These are phyloP conservation scores for Aureobasidium mangrovei DNA, from an alignment of 2,329 filamentous ascomycete species.

Conservation along the genomic window DNA sequence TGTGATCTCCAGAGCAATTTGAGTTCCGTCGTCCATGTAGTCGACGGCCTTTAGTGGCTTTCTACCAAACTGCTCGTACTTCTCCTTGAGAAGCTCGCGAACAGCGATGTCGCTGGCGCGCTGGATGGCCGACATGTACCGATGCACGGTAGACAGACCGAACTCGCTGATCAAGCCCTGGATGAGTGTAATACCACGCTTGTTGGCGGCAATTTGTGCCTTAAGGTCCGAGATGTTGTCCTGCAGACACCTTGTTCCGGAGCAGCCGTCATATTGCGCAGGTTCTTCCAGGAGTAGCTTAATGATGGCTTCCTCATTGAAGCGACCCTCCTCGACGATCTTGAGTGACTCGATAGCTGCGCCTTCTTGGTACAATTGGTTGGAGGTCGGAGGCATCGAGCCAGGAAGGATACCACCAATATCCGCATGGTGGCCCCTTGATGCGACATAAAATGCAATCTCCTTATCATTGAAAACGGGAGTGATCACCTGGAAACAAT, in stretches of 20 bases:
- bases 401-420: constrained; percentile 26
- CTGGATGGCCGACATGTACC: constrained; percentile 14
- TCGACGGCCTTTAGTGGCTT: constrained; percentile 12
- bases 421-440: constrained; percentile 24
- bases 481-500: constrained; percentile 14
- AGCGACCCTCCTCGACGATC: constrained; percentile 7
- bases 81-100: constrained; percentile 10
- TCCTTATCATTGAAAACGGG: constrained; percentile 23
- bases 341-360: constrained; percentile 34
- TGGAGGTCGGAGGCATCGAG: constrained; percentile 37
- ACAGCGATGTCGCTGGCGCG: constrained; percentile 6
- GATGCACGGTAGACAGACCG: constrained; percentile 2
- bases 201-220: constrained; percentile 29
- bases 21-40: constrained; percentile 15
- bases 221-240: constrained; percentile 32
- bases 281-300: constrained; percentile 23
- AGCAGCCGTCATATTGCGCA: constrained; percentile 25
- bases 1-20: constrained; percentile 10
- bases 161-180: constrained; percentile 16
- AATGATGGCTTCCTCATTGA: constrained; percentile 12
- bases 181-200: constrained; percentile 30
- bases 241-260: constrained; percentile 24
- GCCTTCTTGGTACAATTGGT: constrained; percentile 40
- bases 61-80: not conserved
- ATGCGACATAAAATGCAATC: constrained; percentile 24